phyloP scores from a whole-genome alignment of 2,329 filamentous ascomycete genomes.

The Claviceps humidiphila region DNA sequence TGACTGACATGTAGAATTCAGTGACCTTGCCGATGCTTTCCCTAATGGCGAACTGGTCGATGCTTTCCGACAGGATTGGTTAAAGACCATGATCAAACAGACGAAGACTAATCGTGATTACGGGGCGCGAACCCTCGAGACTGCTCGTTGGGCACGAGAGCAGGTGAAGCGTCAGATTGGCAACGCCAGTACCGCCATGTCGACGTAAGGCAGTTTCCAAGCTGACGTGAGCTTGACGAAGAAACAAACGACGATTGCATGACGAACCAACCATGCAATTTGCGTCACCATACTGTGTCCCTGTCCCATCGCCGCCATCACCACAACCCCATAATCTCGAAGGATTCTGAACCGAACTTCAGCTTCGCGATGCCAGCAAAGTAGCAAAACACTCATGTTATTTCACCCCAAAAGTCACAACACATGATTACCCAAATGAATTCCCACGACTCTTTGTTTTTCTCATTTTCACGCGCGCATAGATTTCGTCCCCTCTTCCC shows the following conservation, averaged over 20 bases:
- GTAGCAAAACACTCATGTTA: constrained; percentile 4
- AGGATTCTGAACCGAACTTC: background rate
- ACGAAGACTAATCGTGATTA: constrained; percentile 83
- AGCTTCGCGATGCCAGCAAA: background rate
- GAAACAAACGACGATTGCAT: background rate
- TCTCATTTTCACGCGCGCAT: constrained; percentile 23
- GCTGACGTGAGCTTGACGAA: constrained; percentile 1
- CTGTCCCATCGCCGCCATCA: background rate
- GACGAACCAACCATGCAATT: constrained; percentile 2
- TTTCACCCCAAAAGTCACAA: constrained; percentile 1
- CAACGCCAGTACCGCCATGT: constrained; percentile 37
- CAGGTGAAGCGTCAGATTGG: constrained; percentile 85
- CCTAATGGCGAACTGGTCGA: constrained; percentile 75
- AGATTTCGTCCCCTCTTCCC: constrained; percentile 15
- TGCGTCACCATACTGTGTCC: background rate
- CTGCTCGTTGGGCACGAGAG: constrained; percentile 92
- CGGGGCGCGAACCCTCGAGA: constrained; percentile 73
- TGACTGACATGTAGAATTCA: constrained; percentile 23
- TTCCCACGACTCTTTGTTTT: constrained; percentile 18
- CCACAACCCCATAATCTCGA: background rate
- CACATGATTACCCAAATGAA: constrained; percentile 22
- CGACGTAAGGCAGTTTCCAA: constrained; percentile 28
- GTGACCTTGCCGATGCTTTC: constrained; percentile 88
- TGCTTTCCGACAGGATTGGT: constrained; percentile 82
- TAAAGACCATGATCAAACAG: constrained; percentile 81